These are phyloP conservation scores for Hordeum vulgare DNA, from an alignment of 176 grass and related monocot genomes.

Conservation along the genomic window MorexV3_pseudomolecules_assembly NC_058519.1:642087737-642088236, in stretches of 20 bases:
- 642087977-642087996: neutral
- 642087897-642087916: neutral
- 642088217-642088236: neutral
- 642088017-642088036: constrained; percentile 24
- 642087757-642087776: neutral
- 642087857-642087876: neutral
- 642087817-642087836: neutral
- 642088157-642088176: constrained; percentile 20
- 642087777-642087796: neutral
- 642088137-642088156: constrained; percentile 44
- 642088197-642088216: constrained; percentile 28
- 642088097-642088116: neutral
- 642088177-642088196: constrained; percentile 19
- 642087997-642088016: neutral
- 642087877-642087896: neutral
- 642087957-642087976: neutral
- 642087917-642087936: neutral
- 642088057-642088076: constrained; percentile 13
- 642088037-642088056: constrained; percentile 22
- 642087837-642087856: neutral
- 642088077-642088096: neutral
- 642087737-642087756: neutral
- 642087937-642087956: neutral
- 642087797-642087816: neutral
- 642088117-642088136: constrained; percentile 25